A percentile compares a stretch with the other conserved stretches of the same genome.
Evolutionary conservation across 345 rosid genomes (phyloP).

Genomic region (Turritis glabra): DNA sequence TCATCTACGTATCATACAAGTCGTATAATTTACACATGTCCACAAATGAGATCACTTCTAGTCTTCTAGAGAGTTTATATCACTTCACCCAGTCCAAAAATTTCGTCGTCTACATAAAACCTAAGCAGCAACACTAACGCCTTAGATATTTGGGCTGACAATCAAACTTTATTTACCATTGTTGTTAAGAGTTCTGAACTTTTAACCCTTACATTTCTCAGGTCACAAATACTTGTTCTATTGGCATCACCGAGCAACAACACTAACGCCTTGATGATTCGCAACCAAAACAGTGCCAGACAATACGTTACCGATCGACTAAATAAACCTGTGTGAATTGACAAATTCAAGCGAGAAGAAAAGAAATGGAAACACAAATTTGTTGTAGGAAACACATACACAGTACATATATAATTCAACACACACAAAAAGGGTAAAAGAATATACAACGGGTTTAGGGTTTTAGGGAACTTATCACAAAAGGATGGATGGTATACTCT

Average conservation of each 20-base stretch:
- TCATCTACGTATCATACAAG: not conserved
- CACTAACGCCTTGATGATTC: too few species aligned
- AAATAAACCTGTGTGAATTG: not conserved
- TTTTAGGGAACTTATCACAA: constrained; percentile 26
- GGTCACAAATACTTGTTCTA: too few species aligned
- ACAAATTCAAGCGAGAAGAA: not conserved
- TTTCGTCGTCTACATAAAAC: too few species aligned
- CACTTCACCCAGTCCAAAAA: not conserved
- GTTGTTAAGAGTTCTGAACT: too few species aligned
- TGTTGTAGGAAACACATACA: constrained; percentile 9
- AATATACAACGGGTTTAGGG: constrained; percentile 33
- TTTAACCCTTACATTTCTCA: too few species aligned
- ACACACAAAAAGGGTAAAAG: constrained; percentile 22
- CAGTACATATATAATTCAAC: constrained; percentile 28
- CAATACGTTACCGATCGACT: not conserved
- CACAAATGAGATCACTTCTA: not conserved
- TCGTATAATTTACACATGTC: not conserved
- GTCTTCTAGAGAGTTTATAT: not conserved
- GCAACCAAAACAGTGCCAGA: not conserved
- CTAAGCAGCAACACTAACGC: too few species aligned
- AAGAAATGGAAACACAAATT: not conserved
- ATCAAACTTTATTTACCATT: too few species aligned
- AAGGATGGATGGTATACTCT: constrained; percentile 26
- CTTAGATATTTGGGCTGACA: too few species aligned
- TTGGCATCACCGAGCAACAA: too few species aligned